A percentile compares a stretch with the other conserved stretches of the same genome.
Conservation (phyloP, 352 stramenopile genomes). For the Phytophthora crassamura region DNA sequence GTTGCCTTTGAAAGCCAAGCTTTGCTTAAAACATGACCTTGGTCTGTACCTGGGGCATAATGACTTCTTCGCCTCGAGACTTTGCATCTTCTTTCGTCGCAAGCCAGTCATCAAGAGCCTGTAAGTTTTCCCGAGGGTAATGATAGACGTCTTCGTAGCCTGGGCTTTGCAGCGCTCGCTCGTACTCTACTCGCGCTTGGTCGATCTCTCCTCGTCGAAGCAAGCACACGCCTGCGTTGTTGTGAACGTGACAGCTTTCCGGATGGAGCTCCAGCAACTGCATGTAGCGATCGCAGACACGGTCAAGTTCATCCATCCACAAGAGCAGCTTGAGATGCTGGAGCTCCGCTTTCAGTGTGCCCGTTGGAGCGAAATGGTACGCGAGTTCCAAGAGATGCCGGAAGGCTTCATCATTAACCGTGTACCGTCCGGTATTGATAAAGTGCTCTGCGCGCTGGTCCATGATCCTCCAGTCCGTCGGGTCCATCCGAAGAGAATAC, state of each 20-base stretch:
- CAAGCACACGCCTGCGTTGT: constrained; percentile 43
- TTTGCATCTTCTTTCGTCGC: constrained; percentile 8
- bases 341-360: constrained; percentile 39
- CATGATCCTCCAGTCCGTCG: constrained; percentile 62
- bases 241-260: constrained; percentile 34
- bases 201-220: constrained; percentile 10
- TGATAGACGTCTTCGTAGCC: constrained; percentile 25
- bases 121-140: constrained; percentile 18
- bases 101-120: constrained; percentile 18
- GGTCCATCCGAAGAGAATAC: constrained; percentile 47
- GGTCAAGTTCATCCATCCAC: constrained; percentile 10
- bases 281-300: constrained; percentile 32
- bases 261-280: constrained; percentile 22
- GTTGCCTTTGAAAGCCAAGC: too few relatives aligned
- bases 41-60: constrained; percentile 8
- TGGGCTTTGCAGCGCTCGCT: constrained; percentile 23
- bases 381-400: constrained; percentile 27
- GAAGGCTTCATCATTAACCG: constrained; percentile 19
- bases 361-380: constrained; percentile 31
- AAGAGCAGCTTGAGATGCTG: constrained; percentile 31
- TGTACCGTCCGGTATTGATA: constrained; percentile 8
- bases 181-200: constrained; percentile 30
- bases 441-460: constrained; percentile 35
- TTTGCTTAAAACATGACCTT: constrained; percentile 37
- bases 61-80: constrained; percentile 15